phyloP scores from a whole-genome alignment of 2,329 filamentous ascomycete genomes.

The Calonectria leucothoes region DNA sequence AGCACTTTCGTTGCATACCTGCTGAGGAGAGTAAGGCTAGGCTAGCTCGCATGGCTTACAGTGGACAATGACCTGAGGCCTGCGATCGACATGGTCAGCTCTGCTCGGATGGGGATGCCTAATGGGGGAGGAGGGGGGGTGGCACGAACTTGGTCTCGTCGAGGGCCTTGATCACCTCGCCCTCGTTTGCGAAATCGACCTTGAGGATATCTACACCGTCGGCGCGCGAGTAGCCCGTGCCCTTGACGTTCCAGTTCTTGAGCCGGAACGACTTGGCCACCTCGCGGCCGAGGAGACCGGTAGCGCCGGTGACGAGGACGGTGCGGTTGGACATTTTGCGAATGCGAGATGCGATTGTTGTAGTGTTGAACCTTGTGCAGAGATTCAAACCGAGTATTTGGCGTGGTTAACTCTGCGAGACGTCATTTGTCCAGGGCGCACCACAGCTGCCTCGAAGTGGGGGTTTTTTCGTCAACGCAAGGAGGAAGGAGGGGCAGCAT shows the following conservation, averaged over 20 bases:
- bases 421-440: constrained; percentile 18
- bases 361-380: background rate
- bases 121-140: background rate
- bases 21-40: background rate
- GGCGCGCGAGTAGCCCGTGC: constrained; percentile 80
- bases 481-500: constrained; percentile 18
- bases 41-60: constrained; percentile 63
- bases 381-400: background rate
- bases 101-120: background rate
- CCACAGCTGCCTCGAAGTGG: constrained; percentile 8
- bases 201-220: constrained; percentile 75
- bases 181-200: constrained; percentile 61
- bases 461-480: constrained; percentile 1
- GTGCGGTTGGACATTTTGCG: constrained; percentile 49
- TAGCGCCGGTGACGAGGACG: constrained; percentile 85
- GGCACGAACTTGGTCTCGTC: constrained; percentile 63
- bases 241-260: constrained; percentile 72
- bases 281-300: constrained; percentile 84
- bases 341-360: background rate
- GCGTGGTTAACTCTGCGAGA: constrained; percentile 4
- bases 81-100: constrained; percentile 45
- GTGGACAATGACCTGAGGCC: constrained; percentile 83
- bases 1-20: constrained; percentile 21
- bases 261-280: constrained; percentile 77
- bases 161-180: constrained; percentile 62